phyloP scores from a whole-genome alignment of 306 rosid species.

The Bauhinia variegata region DNA sequence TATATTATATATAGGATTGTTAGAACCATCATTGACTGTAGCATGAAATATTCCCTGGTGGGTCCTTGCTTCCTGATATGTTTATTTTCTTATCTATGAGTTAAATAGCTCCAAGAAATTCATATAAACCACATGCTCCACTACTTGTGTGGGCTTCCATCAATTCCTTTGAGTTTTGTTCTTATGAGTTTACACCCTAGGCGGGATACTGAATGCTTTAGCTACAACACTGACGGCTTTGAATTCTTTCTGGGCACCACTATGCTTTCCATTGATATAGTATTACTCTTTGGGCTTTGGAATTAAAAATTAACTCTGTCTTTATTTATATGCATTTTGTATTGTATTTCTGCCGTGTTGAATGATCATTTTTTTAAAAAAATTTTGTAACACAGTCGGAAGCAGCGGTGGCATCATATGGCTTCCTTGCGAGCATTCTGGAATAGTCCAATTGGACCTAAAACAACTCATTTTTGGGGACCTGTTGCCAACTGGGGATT shows the following conservation, averaged over 20 bases:
- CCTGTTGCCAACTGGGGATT: constrained; percentile 98
- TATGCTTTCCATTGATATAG: neutral
- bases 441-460: constrained; percentile 95
- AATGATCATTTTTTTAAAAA: constrained; percentile 5
- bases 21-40: constrained; percentile 2
- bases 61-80: neutral
- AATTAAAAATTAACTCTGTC: neutral
- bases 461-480: constrained; percentile 98
- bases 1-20: neutral
- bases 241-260: constrained; percentile 14
- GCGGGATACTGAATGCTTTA: constrained; percentile 14
- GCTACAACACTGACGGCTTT: neutral
- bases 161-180: too few relatives aligned
- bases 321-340: constrained; percentile 2
- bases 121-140: too few relatives aligned
- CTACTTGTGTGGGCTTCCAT: too few relatives aligned
- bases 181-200: too few relatives aligned
- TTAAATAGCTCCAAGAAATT: neutral
- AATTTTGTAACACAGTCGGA: neutral
- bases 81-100: neutral
- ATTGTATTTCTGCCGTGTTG: constrained; percentile 4
- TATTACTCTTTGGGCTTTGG: constrained; percentile 13
- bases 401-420: constrained; percentile 42
- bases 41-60: neutral
- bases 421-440: constrained; percentile 81